Evolutionary conservation across 2,329 filamentous ascomycete species (phyloP).

Genomic region (Fusarium sp.): DNA sequence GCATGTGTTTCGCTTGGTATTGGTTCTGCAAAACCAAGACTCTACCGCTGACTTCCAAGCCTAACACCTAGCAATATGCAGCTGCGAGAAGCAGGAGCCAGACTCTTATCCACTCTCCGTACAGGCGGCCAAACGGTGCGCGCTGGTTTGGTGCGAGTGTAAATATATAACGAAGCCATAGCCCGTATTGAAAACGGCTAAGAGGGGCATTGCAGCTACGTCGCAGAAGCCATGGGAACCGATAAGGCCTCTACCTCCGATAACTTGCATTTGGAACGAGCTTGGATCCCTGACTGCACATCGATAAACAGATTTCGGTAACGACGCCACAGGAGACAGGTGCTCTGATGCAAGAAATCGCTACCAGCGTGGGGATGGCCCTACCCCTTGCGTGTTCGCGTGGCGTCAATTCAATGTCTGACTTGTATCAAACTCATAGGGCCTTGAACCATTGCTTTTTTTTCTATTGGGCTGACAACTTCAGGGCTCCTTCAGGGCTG

Average conservation of each 20-base stretch:
- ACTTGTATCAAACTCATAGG: slow-evolving; percentile 8
- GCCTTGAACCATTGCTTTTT: neutral
- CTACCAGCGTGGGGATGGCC: neutral
- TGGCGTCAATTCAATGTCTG: slow-evolving; percentile 14
- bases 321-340: slow-evolving; percentile 21
- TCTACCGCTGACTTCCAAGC: slow-evolving; percentile 4
- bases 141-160: slow-evolving; percentile 23
- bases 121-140: slow-evolving; percentile 13
- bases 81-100: slow-evolving; percentile 14
- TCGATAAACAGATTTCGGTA: slow-evolving; percentile 16
- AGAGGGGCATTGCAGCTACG: slow-evolving; percentile 10
- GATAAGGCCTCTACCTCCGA: slow-evolving; percentile 17
- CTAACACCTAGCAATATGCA: neutral
- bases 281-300: neutral
- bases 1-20: neutral
- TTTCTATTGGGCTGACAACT: neutral
- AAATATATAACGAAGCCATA: slow-evolving; percentile 30
- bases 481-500: slow-evolving; percentile 3
- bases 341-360: slow-evolving; percentile 19
- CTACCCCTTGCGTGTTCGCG: slow-evolving; percentile 16
- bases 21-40: neutral
- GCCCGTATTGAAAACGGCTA: slow-evolving; percentile 23
- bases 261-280: slow-evolving; percentile 10
- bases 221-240: slow-evolving; percentile 13
- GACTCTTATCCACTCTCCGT: neutral